A percentile compares a stretch with the other conserved stretches of the same genome.
These are phyloP conservation scores for Geosmithia flava DNA, from an alignment of 2,329 filamentous ascomycete genomes.

Conservation along the genomic window DNA sequence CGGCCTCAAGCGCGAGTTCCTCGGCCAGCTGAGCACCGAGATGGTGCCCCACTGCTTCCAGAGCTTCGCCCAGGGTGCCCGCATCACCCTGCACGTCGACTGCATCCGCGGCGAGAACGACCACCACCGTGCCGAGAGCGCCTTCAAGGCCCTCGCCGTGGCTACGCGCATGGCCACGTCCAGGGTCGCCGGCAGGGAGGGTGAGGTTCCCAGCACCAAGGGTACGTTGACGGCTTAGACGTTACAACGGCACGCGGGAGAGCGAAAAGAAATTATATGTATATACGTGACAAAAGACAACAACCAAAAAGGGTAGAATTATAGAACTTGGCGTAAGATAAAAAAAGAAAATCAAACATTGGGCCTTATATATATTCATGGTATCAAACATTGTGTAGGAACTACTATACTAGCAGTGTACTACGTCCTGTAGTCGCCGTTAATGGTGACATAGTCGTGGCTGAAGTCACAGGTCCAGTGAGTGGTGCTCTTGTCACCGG, in stretches of 20 bases:
- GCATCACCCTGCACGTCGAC: conserved; percentile 91
- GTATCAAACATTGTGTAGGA: neutral
- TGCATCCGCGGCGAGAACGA: conserved; percentile 86
- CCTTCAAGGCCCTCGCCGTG: conserved; percentile 91
- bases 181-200: conserved; percentile 66
- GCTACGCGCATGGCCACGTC: conserved; percentile 69
- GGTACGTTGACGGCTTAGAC: conserved; percentile 64
- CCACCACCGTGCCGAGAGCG: conserved; percentile 91
- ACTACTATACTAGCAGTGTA: neutral
- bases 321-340: neutral
- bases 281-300: neutral
- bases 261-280: neutral
- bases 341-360: neutral
- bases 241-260: too few species aligned
- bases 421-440: conserved; percentile 55
- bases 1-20: conserved; percentile 79
- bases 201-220: conserved; percentile 93
- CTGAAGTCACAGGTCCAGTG: conserved; percentile 85
- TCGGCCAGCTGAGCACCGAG: conserved; percentile 85
- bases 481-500: conserved; percentile 53
- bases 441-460: conserved; percentile 65
- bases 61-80: conserved; percentile 83
- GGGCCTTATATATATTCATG: neutral
- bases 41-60: conserved; percentile 96
- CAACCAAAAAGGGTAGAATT: neutral